A percentile compares a stretch with the other conserved stretches of the same genome.
Evolutionary conservation across 768 basidiomycete species (phyloP).

Genomic region (Clitopilus hobsonii): DNA sequence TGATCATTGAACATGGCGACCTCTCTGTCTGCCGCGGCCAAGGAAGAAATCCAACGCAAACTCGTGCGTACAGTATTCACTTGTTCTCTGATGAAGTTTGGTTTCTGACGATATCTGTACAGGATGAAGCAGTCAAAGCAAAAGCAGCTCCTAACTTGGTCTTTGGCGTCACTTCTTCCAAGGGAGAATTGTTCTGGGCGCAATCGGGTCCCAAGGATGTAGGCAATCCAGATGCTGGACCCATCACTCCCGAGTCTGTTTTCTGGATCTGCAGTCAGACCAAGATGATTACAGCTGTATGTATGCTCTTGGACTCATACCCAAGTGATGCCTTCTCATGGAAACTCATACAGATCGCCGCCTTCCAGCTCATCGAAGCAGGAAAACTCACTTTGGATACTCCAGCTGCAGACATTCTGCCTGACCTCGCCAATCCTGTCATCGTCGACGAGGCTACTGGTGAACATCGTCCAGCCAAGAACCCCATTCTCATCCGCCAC

Average conservation of each 20-base stretch:
- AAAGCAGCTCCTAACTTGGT: slow-evolving; percentile 20
- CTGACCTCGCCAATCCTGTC: slow-evolving; percentile 23
- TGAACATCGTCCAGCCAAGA: slow-evolving; percentile 4
- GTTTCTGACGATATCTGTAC: not conserved
- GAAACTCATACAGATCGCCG: slow-evolving; percentile 20
- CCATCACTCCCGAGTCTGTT: slow-evolving; percentile 21
- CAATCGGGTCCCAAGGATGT: slow-evolving; percentile 15
- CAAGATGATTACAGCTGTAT: slow-evolving; percentile 27
- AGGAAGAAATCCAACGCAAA: not conserved
- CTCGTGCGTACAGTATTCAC: not conserved
- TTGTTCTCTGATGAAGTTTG: not conserved
- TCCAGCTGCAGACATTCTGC: slow-evolving; percentile 20
- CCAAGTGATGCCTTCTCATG: not conserved
- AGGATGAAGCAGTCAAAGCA: slow-evolving; percentile 9
- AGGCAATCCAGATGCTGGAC: slow-evolving; percentile 19
- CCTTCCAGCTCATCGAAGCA: slow-evolving; percentile 28
- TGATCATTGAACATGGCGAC: too few species aligned
- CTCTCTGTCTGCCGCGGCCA: not conserved
- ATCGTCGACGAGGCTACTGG: slow-evolving; percentile 5
- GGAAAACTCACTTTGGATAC: slow-evolving; percentile 24
- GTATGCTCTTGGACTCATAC: slow-evolving; percentile 7
- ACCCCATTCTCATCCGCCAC: slow-evolving; percentile 13
- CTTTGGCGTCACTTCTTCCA: slow-evolving; percentile 21
- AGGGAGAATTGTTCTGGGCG: slow-evolving; percentile 22
- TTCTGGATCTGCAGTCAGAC: slow-evolving; percentile 35